phyloP scores from a whole-genome alignment of 495 filamentous ascomycete species.

The Penicillium turbatum region DNA sequence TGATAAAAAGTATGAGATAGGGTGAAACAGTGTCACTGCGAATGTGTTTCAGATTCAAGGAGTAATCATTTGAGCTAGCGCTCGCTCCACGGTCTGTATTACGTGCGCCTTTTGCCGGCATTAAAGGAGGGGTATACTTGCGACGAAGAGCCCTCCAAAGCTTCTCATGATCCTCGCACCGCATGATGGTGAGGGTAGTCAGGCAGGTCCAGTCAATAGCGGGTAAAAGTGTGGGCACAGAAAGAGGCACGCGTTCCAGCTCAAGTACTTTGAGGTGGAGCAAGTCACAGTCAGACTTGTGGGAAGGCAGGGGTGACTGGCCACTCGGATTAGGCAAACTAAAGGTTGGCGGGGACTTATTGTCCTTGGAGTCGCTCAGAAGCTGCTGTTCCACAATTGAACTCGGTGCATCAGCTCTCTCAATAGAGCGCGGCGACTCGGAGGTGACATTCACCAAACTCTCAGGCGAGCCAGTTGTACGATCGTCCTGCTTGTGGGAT shows the following conservation, averaged over 20 bases:
- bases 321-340: slow-evolving; percentile 1
- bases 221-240: slow-evolving; percentile 60
- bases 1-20: slow-evolving; percentile 75
- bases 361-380: neutral
- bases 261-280: slow-evolving; percentile 73
- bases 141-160: slow-evolving; percentile 78
- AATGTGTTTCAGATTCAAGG: slow-evolving; percentile 70
- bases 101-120: slow-evolving; percentile 18
- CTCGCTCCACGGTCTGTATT: slow-evolving; percentile 15
- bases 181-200: slow-evolving; percentile 75
- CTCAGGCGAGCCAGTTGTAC: neutral
- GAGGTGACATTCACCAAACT: neutral
- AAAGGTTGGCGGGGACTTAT: neutral
- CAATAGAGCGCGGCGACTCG: neutral
- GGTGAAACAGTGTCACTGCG: slow-evolving; percentile 79
- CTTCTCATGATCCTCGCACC: slow-evolving; percentile 71
- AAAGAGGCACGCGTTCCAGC: slow-evolving; percentile 76
- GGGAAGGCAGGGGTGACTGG: neutral
- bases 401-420: neutral
- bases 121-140: slow-evolving; percentile 56
- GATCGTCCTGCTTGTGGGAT: neutral
- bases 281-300: slow-evolving; percentile 13
- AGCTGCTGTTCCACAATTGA: neutral
- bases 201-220: slow-evolving; percentile 77
- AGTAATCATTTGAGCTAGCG: slow-evolving; percentile 49